Conservation (phyloP, 495 filamentous ascomycete species). For the Hypoxylon subgilvum region DNA sequence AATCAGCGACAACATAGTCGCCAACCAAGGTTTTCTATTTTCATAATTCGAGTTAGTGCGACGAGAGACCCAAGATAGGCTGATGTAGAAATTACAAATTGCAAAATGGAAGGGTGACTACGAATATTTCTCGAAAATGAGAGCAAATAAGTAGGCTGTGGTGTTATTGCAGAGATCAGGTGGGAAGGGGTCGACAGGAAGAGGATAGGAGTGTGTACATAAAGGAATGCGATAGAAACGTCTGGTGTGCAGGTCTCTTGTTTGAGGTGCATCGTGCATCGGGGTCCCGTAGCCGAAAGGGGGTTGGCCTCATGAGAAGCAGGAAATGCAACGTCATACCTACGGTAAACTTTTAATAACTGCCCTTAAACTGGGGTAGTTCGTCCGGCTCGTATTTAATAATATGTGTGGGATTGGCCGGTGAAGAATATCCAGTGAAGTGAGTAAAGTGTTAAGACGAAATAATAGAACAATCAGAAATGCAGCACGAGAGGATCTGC, state of each 20-base stretch:
- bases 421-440: too few relatives aligned
- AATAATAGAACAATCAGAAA: too few relatives aligned
- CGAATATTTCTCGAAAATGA: background rate
- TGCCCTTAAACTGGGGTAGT: too few relatives aligned
- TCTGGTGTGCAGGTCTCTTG: background rate
- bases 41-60: constrained; percentile 13
- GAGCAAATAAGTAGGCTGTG: constrained; percentile 1
- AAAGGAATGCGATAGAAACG: constrained; percentile 30
- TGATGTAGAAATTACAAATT: background rate
- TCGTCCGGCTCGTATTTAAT: too few relatives aligned
- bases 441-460: too few relatives aligned
- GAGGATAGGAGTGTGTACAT: background rate
- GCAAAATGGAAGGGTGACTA: background rate
- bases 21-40: background rate
- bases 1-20: constrained; percentile 14
- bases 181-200: background rate
- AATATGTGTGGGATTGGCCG: too few relatives aligned
- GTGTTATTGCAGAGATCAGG: background rate
- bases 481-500: too few relatives aligned
- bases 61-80: too few relatives aligned
- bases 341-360: too few relatives aligned
- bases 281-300: constrained; percentile 27
- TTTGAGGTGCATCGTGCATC: constrained; percentile 20
- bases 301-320: constrained; percentile 24
- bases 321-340: constrained; percentile 38